These are phyloP conservation scores for Pholiota conissans DNA, from an alignment of 768 basidiomycete genomes.

Conservation along the genomic window DNA sequence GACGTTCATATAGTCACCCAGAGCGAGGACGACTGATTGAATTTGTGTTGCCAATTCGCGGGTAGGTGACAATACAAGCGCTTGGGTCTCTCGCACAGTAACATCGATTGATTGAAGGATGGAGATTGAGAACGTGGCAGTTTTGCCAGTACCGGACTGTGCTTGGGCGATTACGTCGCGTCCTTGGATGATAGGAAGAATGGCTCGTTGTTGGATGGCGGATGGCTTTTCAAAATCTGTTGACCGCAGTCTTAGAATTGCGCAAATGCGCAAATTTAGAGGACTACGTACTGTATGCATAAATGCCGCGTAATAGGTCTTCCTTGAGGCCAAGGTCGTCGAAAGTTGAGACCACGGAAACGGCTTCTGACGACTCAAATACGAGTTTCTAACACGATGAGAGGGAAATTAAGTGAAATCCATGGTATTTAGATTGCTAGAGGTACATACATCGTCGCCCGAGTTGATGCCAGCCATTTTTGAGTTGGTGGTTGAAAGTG, in stretches of 20 bases:
- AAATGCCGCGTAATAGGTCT: conserved; percentile 94
- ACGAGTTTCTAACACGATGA: conserved; percentile 72
- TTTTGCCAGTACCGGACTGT: conserved; percentile 99
- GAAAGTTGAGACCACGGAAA: conserved; percentile 86
- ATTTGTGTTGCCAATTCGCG: conserved; percentile 99
- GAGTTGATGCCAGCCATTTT: conserved; percentile 82
- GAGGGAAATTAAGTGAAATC: background rate
- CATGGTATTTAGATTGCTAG: conserved; percentile 10
- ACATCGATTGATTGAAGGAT: conserved; percentile 98
- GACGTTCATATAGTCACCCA: conserved; percentile 99
- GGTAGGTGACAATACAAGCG: conserved; percentile 95
- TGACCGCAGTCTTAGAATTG: background rate
- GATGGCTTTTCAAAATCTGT: conserved; percentile 95
- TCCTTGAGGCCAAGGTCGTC: conserved; percentile 92
- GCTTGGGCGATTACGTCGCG: conserved; percentile 99
- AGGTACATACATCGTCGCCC: conserved; percentile 74
- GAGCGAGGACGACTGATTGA: conserved; percentile 92
- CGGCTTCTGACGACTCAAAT: conserved; percentile 92
- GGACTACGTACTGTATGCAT: conserved; percentile 82
- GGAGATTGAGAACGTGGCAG: conserved; percentile 97
- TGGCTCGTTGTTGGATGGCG: conserved; percentile 97
- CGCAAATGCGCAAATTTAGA: background rate
- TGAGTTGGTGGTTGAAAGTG: conserved; percentile 33
- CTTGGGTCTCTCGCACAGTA: conserved; percentile 92
- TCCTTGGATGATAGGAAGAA: conserved; percentile 92